phyloP scores from a whole-genome alignment of 805 yeast genomes.

The Candida cerambycidarum region DNA sequence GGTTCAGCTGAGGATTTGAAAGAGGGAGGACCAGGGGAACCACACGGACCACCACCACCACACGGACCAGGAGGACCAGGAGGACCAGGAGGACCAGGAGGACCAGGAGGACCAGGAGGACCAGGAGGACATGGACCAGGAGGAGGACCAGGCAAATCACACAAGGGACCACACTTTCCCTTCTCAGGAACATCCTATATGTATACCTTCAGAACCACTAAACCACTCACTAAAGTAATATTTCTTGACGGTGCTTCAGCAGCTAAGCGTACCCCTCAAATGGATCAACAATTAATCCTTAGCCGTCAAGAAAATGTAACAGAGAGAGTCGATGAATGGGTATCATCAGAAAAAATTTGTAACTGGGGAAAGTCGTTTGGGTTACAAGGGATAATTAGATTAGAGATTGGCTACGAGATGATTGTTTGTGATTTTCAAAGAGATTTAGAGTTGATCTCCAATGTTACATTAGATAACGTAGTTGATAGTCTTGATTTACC shows the following conservation, averaged over 20 bases:
- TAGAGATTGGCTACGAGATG: conserved; percentile 64
- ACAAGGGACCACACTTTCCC: conserved; percentile 1
- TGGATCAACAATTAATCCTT: conserved; percentile 48
- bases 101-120: background rate
- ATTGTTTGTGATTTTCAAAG: conserved; percentile 57
- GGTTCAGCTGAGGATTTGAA: background rate
- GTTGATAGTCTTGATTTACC: conserved; percentile 37
- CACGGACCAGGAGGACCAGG: background rate
- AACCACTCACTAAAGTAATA: conserved; percentile 50
- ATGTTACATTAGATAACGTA: conserved; percentile 37
- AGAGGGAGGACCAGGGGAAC: background rate
- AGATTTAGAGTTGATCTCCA: conserved; percentile 48
- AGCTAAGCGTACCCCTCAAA: conserved; percentile 61
- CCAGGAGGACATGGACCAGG: too few relatives aligned
- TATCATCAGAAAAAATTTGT: conserved; percentile 52
- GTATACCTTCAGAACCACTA: conserved; percentile 47
- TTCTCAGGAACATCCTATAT: conserved; percentile 20
- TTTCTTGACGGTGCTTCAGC: conserved; percentile 70
- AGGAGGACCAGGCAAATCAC: background rate
- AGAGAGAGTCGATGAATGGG: conserved; percentile 35
- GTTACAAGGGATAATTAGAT: conserved; percentile 56
- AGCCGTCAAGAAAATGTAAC: conserved; percentile 21
- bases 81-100: background rate
- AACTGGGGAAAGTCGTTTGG: conserved; percentile 55
- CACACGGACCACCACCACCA: background rate